Evolutionary conservation across 495 filamentous ascomycete species (phyloP).

Genomic region (Parathielavia hyrcaniae): DNA sequence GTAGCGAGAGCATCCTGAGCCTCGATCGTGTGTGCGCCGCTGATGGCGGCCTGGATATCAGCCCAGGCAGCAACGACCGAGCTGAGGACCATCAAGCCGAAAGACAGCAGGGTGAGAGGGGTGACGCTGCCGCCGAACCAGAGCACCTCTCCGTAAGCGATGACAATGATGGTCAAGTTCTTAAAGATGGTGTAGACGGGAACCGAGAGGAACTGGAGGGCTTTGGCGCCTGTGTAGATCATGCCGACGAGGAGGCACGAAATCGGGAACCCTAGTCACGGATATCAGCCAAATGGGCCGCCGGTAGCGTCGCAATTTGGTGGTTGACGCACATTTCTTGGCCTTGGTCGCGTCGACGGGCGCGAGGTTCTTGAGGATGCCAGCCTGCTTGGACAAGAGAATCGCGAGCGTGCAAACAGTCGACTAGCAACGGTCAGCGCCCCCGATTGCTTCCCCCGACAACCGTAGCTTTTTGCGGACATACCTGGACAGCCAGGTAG

Average conservation of each 20-base stretch:
- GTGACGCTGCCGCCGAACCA: conserved; percentile 98
- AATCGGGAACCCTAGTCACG: conserved; percentile 81
- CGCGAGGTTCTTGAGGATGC: conserved; percentile 79
- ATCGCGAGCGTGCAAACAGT: conserved; percentile 89
- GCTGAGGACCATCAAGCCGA: conserved; percentile 95
- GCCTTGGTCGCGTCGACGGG: conserved; percentile 86
- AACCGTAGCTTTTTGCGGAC: background rate
- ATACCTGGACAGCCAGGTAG: conserved; percentile 84
- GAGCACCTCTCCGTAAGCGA: conserved; percentile 96
- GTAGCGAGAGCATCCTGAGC: conserved; percentile 74
- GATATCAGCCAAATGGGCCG: conserved; percentile 23
- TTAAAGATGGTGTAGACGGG: conserved; percentile 99
- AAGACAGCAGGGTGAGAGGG: conserved; percentile 82
- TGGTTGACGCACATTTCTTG: conserved; percentile 65
- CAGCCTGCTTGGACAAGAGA: conserved; percentile 69
- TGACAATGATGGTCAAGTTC: conserved; percentile 97
- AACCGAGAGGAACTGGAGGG: conserved; percentile 92
- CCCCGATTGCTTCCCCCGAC: background rate
- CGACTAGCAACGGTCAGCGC: conserved; percentile 52
- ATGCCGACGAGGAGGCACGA: conserved; percentile 95
- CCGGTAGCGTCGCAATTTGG: background rate
- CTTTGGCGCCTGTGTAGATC: conserved; percentile 98
- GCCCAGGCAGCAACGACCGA: conserved; percentile 96
- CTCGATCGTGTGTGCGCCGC: conserved; percentile 50
- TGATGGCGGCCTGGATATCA: conserved; percentile 83